Evolutionary conservation across 257 asterid genomes (phyloP).

Genomic region (Rauvolfia tetraphylla): DNA sequence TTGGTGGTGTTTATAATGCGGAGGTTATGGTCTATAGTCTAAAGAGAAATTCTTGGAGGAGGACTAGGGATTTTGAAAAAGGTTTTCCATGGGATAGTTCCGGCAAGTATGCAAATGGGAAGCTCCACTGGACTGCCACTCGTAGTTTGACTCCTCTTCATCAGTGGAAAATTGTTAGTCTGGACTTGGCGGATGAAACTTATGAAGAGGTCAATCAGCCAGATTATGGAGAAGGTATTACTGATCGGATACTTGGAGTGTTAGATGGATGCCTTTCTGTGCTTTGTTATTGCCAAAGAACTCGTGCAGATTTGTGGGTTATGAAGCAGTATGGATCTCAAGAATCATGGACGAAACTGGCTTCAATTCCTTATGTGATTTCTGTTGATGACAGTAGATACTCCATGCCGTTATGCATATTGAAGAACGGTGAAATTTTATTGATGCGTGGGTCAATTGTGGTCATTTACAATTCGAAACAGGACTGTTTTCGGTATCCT

Average conservation of each 20-base stretch:
- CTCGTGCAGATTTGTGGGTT: slow-evolving; percentile 43
- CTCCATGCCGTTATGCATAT: slow-evolving; percentile 28
- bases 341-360: slow-evolving; percentile 42
- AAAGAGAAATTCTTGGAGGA: slow-evolving; percentile 48
- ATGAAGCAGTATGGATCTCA: slow-evolving; percentile 36
- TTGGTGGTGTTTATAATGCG: slow-evolving; percentile 19
- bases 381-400: slow-evolving; percentile 21
- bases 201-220: slow-evolving; percentile 35
- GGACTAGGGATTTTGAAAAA: slow-evolving; percentile 26
- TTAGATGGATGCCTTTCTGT: slow-evolving; percentile 35
- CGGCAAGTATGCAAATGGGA: slow-evolving; percentile 39
- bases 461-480: slow-evolving; percentile 33
- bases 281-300: slow-evolving; percentile 28
- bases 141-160: slow-evolving; percentile 1
- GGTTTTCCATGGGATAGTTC: slow-evolving; percentile 26
- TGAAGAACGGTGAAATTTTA: slow-evolving; percentile 36
- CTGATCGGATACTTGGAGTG: slow-evolving; percentile 26
- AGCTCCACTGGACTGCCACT: slow-evolving; percentile 49
- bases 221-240: slow-evolving; percentile 16
- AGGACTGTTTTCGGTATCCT: slow-evolving; percentile 29
- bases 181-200: slow-evolving; percentile 44
- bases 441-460: slow-evolving; percentile 29
- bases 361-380: slow-evolving; percentile 28
- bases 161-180: slow-evolving; percentile 34
- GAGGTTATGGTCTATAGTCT: slow-evolving; percentile 42